Percentiles rank a stretch among this genome's conserved stretches.
Conservation (phyloP, 108 stramenopile species). For the Nitzschia sp. region DNA sequence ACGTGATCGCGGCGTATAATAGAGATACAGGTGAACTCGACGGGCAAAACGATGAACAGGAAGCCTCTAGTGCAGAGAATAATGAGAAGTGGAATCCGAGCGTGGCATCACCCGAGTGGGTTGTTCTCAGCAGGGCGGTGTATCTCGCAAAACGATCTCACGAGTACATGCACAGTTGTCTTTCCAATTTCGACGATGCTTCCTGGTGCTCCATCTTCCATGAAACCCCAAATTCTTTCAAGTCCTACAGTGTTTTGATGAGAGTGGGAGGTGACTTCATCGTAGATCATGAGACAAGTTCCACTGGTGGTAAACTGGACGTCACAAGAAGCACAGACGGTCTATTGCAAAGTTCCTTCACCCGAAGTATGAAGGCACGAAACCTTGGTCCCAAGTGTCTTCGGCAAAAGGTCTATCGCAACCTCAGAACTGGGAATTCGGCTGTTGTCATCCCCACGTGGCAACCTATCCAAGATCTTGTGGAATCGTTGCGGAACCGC, state of each 20-base stretch:
- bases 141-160: constrained; percentile 74
- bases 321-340: constrained; percentile 8
- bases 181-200: constrained; percentile 24
- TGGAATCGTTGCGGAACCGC: constrained; percentile 47
- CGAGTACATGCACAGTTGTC: constrained; percentile 48
- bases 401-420: constrained; percentile 69
- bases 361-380: constrained; percentile 51
- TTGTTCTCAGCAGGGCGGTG: constrained; percentile 58
- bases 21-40: constrained; percentile 45
- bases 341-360: constrained; percentile 51
- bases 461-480: constrained; percentile 65
- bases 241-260: constrained; percentile 75
- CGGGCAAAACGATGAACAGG: constrained; percentile 25
- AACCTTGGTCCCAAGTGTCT: constrained; percentile 65
- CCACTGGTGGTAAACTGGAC: constrained; percentile 39
- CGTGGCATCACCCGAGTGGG: constrained; percentile 59
- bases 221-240: constrained; percentile 64
- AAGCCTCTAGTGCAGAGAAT: too few relatives aligned
- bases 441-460: constrained; percentile 46
- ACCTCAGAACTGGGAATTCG: constrained; percentile 40
- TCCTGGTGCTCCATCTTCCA: constrained; percentile 71
- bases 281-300: constrained; percentile 66
- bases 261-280: constrained; percentile 64
- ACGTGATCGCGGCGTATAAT: constrained; percentile 76
- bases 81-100: constrained; percentile 50